phyloP scores from a whole-genome alignment of 1,284 basidiomycete species.

The Xerocomus amazonicus region DNA sequence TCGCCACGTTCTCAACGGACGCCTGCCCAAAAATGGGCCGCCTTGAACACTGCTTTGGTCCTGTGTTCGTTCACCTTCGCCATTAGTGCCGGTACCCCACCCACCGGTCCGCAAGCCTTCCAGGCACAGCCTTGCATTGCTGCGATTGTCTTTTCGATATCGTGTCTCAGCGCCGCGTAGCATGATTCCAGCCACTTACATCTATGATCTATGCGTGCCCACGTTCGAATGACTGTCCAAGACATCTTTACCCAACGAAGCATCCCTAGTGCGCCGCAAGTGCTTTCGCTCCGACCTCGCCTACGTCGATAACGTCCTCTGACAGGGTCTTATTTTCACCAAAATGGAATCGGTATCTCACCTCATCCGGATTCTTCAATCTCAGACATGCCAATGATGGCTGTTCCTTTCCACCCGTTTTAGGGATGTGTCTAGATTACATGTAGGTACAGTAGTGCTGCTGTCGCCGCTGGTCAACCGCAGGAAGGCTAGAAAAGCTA shows the following conservation, averaged over 20 bases:
- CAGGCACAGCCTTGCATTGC: not conserved
- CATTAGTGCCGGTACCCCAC: not conserved
- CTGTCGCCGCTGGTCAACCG: too few species aligned
- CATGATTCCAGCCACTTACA: too few species aligned
- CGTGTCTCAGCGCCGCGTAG: not conserved
- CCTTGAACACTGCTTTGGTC: not conserved
- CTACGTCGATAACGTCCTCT: conserved; percentile 42
- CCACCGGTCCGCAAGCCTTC: not conserved
- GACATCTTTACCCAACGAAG: conserved; percentile 3
- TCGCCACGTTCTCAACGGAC: conserved; percentile 15
- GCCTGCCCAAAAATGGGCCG: too few species aligned
- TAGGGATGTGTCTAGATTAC: conserved; percentile 4
- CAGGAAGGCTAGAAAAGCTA: too few species aligned
- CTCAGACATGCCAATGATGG: conserved; percentile 11
- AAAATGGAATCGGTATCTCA: conserved; percentile 14
- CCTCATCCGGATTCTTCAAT: not conserved
- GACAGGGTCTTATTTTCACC: conserved; percentile 50
- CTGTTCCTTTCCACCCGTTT: conserved; percentile 29
- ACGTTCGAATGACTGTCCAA: not conserved
- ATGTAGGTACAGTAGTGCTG: too few species aligned
- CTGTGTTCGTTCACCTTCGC: not conserved
- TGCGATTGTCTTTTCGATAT: not conserved
- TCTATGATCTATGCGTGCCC: not conserved
- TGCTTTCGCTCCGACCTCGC: conserved; percentile 5
- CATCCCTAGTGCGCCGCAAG: conserved; percentile 10